Evolutionary conservation across 495 filamentous ascomycete species (phyloP), one percentile per base, ranked within the genome.

Genomic region (Penicillium verhagenii): DNA sequence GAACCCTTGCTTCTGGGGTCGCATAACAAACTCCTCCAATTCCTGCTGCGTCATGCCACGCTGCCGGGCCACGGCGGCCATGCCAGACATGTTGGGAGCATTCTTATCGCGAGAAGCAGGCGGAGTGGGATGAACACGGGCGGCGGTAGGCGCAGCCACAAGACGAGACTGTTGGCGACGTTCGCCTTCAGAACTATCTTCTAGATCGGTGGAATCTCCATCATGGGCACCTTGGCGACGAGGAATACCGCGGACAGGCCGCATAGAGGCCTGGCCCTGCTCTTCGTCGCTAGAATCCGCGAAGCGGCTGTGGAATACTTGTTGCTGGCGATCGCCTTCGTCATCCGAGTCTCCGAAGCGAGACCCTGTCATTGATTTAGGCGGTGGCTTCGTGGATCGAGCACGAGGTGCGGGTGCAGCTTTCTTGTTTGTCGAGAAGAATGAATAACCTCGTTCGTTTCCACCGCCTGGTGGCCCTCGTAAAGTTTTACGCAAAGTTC

Each of bases 201-300:
- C 80, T n/a, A 90, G 74, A 49, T 89, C 85, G 20, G 84, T 86
- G 5, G 86, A 88, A 50, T 89, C 85, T 31, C 83, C 83, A 54
- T 85, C 79, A 29, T 79, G 72, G 23, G 72, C 57, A 54, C 65
- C 71, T 45, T 66, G 61, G 4, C 72, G 79, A 14, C 81, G 75
- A 7, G 86, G 86, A 37, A 89, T 89, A 10, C 83, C 82, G 29
- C 87, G 79, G 6, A 89, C 85, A 16, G 86, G 83, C 9, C 80
- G 75, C 20, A 87, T 61, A 24, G 63, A 63, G 29, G 57, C 68
- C 2, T 51, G 56, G 18, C 54, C 51, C 4, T 68, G 64, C 11
- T 78, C 86, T 35, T 89, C 87, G 58, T 92, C 89, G 62, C 89
- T 92, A 1, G 89, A 92, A 54, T 92, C 87, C n/a, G 82, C 85